Evolutionary conservation across 176 grass and related monocot species (phyloP).

Genomic region (Bolboschoenus planiculmis): DNA sequence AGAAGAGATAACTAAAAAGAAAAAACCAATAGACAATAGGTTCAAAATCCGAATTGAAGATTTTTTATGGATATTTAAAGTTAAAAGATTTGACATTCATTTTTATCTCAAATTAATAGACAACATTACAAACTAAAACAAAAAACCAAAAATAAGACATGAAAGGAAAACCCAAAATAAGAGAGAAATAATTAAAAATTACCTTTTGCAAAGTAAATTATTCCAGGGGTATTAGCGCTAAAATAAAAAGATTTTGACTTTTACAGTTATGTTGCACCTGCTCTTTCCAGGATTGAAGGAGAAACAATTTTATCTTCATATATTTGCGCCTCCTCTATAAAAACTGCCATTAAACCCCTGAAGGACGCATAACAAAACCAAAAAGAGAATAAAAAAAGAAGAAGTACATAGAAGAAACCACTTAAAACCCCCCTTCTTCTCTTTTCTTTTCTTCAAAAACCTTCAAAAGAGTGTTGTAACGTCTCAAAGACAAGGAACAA

Average conservation of each 20-base stretch:
- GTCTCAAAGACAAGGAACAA: neutral
- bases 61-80: no score
- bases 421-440: neutral
- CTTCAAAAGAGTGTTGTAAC: neutral
- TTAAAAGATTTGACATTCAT: no score
- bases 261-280: neutral
- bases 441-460: neutral
- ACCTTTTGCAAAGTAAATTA: neutral
- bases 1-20: neutral
- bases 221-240: neutral
- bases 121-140: neutral
- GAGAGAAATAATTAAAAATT: neutral
- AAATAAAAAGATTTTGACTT: neutral
- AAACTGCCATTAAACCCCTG: neutral
- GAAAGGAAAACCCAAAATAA: no score
- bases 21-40: no score
- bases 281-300: neutral
- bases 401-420: neutral
- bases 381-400: neutral
- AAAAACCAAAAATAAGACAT: neutral
- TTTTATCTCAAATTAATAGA: no score
- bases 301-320: neutral
- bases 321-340: neutral
- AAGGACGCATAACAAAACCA: neutral
- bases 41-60: no score